Evolutionary conservation across 805 yeast species (phyloP), one percentile per base, ranked within the genome.

Genomic region (Metschnikowia shivogae): DNA sequence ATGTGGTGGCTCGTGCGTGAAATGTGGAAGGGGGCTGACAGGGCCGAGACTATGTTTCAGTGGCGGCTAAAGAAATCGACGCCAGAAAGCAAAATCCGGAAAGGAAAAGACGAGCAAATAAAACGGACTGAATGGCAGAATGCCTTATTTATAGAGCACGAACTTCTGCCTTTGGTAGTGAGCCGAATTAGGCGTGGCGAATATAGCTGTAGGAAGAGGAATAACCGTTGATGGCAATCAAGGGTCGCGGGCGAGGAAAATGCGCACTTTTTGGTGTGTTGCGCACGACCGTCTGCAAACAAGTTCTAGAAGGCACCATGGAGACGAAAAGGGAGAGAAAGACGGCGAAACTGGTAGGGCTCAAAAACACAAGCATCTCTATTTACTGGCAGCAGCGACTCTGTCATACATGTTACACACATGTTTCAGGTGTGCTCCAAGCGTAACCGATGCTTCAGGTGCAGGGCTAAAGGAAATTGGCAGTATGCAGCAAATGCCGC

Each of bases 221-320:
- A 31, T 38, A n/a, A 39, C 49, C 39, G 49, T 46, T 43, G 49
- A 46, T 43, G 49, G 40, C 40, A 37, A 37, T n/a, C 30, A 33
- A 37, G 40, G 33, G 40, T 29, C 28, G 40, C 40, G 40, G 40
- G 28, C 40, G 40, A 37, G 34, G 26, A 26, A 37, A 37, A 29
- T 29, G 40, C 40, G 40, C 40, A 37, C 40, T 28, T 29, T 37
- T 29, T 37, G n/a, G 33, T 37, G 40, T 7, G 33, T 5, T 4
- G 27, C n/a, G 40, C 40, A 37, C 40, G 33, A 28, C 40, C 33
- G 12, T 26, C 7, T 37, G 40, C 40, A 37, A 29, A 37, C 19
- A 28, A 29, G 34, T 30, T 37, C 34, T 37, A 37, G 40, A 37
- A 37, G 40, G 39, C 9, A 36, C 32, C 26, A 22, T 22, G 14